Evolutionary conservation across 2,329 filamentous ascomycete species (phyloP).

Genomic region (Fusarium sp.): DNA sequence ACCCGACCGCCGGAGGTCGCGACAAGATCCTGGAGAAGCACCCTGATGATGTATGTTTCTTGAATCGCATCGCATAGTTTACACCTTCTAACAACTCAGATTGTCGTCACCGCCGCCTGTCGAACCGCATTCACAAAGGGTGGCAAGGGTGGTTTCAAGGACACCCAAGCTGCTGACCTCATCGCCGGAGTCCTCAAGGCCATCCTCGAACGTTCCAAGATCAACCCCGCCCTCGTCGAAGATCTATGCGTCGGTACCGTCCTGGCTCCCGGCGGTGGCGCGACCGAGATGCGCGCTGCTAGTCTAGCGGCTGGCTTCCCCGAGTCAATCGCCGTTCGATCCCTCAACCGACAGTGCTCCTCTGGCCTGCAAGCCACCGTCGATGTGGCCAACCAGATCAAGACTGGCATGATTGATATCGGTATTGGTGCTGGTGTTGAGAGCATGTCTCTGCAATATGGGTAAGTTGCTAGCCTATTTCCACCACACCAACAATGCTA

Average conservation of each 20-base stretch:
- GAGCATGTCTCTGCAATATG: constrained; percentile 94
- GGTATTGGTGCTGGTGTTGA: constrained; percentile 95
- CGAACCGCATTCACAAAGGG: constrained; percentile 93
- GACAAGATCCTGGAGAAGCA: constrained; percentile 70
- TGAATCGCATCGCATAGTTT: neutral
- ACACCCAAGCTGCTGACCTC: constrained; percentile 86
- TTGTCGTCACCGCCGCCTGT: constrained; percentile 91
- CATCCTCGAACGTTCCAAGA: constrained; percentile 82
- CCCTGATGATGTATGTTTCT: constrained; percentile 66
- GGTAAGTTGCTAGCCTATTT: constrained; percentile 61
- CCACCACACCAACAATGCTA: neutral
- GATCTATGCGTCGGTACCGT: constrained; percentile 93
- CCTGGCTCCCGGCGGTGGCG: constrained; percentile 89
- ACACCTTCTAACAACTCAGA: constrained; percentile 51
- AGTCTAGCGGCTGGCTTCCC: constrained; percentile 91
- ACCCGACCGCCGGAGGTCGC: constrained; percentile 60
- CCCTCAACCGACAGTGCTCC: constrained; percentile 93
- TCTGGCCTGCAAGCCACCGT: constrained; percentile 91
- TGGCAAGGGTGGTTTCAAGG: constrained; percentile 94
- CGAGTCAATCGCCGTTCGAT: constrained; percentile 81
- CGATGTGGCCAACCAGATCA: constrained; percentile 93
- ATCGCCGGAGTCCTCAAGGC: constrained; percentile 83
- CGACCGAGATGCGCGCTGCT: constrained; percentile 95
- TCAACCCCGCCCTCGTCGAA: constrained; percentile 87
- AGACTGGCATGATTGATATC: constrained; percentile 89